A percentile compares a stretch with the other conserved stretches of the same genome.
phyloP scores from a whole-genome alignment of 2,329 filamentous ascomycete genomes.

The Pseudocercospora macadamiae region DNA sequence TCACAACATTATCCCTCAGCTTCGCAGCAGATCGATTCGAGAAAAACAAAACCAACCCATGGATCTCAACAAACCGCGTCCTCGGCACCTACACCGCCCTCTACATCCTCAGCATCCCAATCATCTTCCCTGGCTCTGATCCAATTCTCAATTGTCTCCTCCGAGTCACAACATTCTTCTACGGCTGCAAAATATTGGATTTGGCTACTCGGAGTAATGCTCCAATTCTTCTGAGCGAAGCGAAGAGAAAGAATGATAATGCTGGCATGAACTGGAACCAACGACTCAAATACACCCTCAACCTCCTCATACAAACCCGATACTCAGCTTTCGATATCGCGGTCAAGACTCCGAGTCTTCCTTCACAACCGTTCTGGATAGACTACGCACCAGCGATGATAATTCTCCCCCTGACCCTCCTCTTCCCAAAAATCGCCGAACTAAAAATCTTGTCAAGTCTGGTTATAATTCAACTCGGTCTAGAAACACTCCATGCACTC shows the following conservation, averaged over 20 bases:
- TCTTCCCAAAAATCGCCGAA: conserved; percentile 6
- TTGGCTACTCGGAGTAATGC: not conserved
- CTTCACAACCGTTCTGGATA: not conserved
- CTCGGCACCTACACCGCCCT: not conserved
- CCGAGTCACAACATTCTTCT: conserved; percentile 9
- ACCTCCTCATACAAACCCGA: conserved; percentile 3
- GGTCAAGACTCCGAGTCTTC: not conserved
- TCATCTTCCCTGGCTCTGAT: not conserved
- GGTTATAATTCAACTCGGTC: not conserved
- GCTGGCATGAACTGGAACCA: not conserved
- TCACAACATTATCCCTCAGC: not conserved
- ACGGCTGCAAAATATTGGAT: conserved; percentile 12
- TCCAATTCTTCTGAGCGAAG: not conserved
- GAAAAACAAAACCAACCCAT: not conserved
- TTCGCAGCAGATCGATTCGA: not conserved
- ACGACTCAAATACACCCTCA: conserved; percentile 7
- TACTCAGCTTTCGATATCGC: conserved; percentile 16
- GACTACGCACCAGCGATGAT: not conserved
- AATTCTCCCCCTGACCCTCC: not conserved
- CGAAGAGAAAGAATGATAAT: not conserved
- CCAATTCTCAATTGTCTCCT: not conserved
- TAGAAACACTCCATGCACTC: conserved; percentile 8
- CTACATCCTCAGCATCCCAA: conserved; percentile 3
- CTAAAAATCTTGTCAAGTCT: conserved; percentile 5
- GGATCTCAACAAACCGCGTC: not conserved